A percentile compares a stretch with the other conserved stretches of the same genome.
These are phyloP conservation scores for Monosporozyma servazzii DNA, from an alignment of 805 yeast genomes.

Conservation along the genomic window DNA sequence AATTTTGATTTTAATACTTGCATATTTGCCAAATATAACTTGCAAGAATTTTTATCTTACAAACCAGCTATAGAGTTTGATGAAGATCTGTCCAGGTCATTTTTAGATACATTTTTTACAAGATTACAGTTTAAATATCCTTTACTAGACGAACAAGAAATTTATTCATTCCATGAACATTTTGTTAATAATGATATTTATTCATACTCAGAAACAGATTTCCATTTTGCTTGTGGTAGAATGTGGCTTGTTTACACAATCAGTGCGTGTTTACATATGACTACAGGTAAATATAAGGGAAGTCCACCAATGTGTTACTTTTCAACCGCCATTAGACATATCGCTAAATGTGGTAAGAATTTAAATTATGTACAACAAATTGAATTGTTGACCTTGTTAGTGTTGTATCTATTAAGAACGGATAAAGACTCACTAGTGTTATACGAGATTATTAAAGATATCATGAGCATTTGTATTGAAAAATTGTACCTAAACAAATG, in stretches of 20 bases:
- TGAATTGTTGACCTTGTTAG: slow-evolving; percentile 44
- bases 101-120: slow-evolving; percentile 47
- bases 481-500: slow-evolving; percentile 22
- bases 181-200: slow-evolving; percentile 37
- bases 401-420: slow-evolving; percentile 49
- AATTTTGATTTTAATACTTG: slow-evolving; percentile 34
- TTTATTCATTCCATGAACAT: slow-evolving; percentile 41
- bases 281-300: slow-evolving; percentile 48
- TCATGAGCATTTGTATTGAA: slow-evolving; percentile 37
- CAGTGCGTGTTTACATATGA: slow-evolving; percentile 42
- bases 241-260: slow-evolving; percentile 48
- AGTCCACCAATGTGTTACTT: slow-evolving; percentile 48
- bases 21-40: slow-evolving; percentile 38
- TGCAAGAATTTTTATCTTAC: slow-evolving; percentile 36
- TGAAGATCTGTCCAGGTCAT: slow-evolving; percentile 39
- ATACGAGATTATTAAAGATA: slow-evolving; percentile 45
- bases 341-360: slow-evolving; percentile 36
- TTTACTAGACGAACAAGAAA: slow-evolving; percentile 42
- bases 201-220: slow-evolving; percentile 28
- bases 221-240: slow-evolving; percentile 46
- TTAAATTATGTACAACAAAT: slow-evolving; percentile 38
- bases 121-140: slow-evolving; percentile 51
- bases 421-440: slow-evolving; percentile 50
- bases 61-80: slow-evolving; percentile 49
- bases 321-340: slow-evolving; percentile 50